Evolutionary conservation across 169 alveolate genomes (phyloP).

Genomic region (Cyclospora cayetanensis): DNA sequence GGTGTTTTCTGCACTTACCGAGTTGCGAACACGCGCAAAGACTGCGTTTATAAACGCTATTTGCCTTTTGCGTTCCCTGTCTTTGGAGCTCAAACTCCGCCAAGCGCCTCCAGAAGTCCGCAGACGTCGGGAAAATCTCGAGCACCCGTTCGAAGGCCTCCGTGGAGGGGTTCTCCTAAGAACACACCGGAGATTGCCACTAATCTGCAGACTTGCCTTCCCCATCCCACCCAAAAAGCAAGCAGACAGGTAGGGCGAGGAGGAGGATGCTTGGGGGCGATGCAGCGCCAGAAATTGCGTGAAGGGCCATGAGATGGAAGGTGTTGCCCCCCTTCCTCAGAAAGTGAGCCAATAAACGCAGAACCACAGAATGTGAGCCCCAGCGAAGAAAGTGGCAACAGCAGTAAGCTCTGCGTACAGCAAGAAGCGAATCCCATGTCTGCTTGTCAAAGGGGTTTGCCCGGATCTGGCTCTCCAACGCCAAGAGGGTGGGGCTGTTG

Average conservation of each 20-base stretch:
- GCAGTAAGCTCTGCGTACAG: neutral
- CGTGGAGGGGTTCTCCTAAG: neutral
- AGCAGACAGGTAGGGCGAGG: neutral
- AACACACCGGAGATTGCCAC: too few relatives aligned
- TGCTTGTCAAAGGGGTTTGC: constrained; percentile 36
- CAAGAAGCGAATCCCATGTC: constrained; percentile 43
- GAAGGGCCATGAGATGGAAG: neutral
- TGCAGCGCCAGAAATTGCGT: neutral
- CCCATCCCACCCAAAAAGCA: too few relatives aligned
- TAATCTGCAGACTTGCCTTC: too few relatives aligned
- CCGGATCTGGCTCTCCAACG: neutral
- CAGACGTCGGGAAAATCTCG: constrained; percentile 31
- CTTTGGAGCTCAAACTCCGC: constrained; percentile 6
- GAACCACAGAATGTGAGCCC: constrained; percentile 5
- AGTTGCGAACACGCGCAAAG: constrained; percentile 12
- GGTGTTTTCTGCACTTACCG: neutral
- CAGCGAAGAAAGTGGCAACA: neutral
- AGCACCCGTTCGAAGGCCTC: constrained; percentile 31
- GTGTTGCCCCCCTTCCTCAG: neutral
- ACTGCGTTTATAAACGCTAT: constrained; percentile 26
- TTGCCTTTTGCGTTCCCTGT: neutral
- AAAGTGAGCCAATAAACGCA: neutral
- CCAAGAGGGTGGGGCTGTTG: neutral
- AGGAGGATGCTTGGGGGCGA: neutral
- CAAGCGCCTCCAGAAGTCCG: neutral